A percentile compares a stretch with the other conserved stretches of the same genome.
phyloP scores from a whole-genome alignment of 2,329 filamentous ascomycete genomes.

The Aureobasidium sp. region DNA sequence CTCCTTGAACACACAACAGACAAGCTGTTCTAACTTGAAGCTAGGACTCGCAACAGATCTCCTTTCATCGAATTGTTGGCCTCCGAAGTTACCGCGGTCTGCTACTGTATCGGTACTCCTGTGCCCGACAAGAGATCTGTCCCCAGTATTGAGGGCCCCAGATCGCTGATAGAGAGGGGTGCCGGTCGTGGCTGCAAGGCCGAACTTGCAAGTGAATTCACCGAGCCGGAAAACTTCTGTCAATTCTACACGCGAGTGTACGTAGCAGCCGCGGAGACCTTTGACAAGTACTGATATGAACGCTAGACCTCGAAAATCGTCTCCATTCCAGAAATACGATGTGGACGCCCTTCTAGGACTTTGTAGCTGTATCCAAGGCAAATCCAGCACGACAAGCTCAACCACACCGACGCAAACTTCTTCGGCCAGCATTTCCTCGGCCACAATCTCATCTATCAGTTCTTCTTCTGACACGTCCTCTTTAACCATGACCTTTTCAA shows the following conservation, averaged over 20 bases:
- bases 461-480: background rate
- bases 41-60: background rate
- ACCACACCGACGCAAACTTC: background rate
- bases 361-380: background rate
- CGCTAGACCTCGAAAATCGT: background rate
- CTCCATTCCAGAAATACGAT: background rate
- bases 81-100: background rate
- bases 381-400: background rate
- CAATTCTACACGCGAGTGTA: background rate
- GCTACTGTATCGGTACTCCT: background rate
- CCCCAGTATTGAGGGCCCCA: background rate
- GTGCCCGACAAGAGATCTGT: background rate
- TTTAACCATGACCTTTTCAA: background rate
- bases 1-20: accelerated
- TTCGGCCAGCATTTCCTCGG: background rate
- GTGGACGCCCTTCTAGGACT: background rate
- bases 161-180: background rate
- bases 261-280: background rate
- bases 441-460: background rate
- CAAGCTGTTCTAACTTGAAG: background rate
- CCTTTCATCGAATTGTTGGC: background rate
- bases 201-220: background rate
- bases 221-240: background rate
- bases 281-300: background rate
- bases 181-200: background rate